phyloP scores from a whole-genome alignment of 192 early-diverging fungal genomes.

The Coemansia sp. region DNA sequence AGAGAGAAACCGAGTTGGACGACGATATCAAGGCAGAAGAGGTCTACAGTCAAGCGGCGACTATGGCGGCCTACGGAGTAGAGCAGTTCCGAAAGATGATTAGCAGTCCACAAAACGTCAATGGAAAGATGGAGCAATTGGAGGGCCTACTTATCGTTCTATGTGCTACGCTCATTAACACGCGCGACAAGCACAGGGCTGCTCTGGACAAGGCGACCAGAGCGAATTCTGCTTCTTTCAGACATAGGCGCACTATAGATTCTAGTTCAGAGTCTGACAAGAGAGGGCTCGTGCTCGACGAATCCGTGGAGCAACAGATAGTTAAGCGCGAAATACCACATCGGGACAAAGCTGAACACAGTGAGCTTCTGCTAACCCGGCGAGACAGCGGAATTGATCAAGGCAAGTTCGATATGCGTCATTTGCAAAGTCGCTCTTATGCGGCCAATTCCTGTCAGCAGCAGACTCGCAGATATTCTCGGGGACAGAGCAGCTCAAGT shows the following conservation, averaged over 20 bases:
- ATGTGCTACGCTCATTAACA: background rate
- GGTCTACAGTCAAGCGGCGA: background rate
- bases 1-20: too few relatives aligned
- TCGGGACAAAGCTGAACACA: too few relatives aligned
- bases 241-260: background rate
- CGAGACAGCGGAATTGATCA: too few relatives aligned
- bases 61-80: background rate
- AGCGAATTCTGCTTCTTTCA: background rate
- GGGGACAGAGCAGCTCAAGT: too few relatives aligned
- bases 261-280: background rate
- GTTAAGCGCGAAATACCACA: too few relatives aligned
- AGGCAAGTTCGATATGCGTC: too few relatives aligned
- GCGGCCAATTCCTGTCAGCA: too few relatives aligned
- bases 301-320: too few relatives aligned
- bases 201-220: background rate
- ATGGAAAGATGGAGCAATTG: background rate
- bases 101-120: background rate
- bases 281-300: background rate
- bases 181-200: background rate
- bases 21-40: background rate
- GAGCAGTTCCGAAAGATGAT: background rate
- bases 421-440: too few relatives aligned
- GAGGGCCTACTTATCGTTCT: background rate
- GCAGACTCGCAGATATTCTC: too few relatives aligned
- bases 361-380: too few relatives aligned